Conservation (phyloP, 805 yeast species). For the Pichia ethanolica region DNA sequence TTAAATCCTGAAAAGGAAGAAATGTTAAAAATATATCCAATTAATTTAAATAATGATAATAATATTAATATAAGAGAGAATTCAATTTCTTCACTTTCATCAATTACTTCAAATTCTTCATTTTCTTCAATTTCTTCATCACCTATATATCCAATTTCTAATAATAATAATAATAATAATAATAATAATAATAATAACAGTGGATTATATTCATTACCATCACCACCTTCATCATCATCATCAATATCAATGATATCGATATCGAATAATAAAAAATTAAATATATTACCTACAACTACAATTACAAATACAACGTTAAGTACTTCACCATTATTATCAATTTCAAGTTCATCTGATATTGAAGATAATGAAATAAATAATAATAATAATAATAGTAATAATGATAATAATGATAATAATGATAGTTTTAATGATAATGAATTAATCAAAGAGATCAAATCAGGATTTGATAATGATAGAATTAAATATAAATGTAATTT, state of each 20-base stretch:
- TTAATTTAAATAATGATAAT: not conserved
- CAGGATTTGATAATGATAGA: not conserved
- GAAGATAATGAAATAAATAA: not conserved
- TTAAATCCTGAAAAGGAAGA: slow-evolving; percentile 6
- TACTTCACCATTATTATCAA: not conserved
- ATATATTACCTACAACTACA: too few relatives aligned
- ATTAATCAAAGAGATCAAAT: not conserved
- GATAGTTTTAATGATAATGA: not conserved
- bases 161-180: not conserved
- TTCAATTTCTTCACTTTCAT: not conserved
- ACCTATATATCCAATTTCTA: not conserved
- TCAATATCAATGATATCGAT: not conserved
- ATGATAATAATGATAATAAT: not conserved
- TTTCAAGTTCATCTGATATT: not conserved
- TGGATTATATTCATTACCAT: not conserved
- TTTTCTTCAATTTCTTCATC: not conserved
- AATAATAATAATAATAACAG: not conserved
- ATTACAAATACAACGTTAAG: not conserved
- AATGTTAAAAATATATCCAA: slow-evolving; percentile 7
- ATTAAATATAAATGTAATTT: slow-evolving; percentile 15
- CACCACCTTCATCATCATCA: not conserved
- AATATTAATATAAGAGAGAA: not conserved
- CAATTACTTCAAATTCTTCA: not conserved
- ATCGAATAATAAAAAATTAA: not conserved
- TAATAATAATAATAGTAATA: not conserved